Conservation (phyloP, 768 basidiomycete species). For the Dentipellis sp. region DNA sequence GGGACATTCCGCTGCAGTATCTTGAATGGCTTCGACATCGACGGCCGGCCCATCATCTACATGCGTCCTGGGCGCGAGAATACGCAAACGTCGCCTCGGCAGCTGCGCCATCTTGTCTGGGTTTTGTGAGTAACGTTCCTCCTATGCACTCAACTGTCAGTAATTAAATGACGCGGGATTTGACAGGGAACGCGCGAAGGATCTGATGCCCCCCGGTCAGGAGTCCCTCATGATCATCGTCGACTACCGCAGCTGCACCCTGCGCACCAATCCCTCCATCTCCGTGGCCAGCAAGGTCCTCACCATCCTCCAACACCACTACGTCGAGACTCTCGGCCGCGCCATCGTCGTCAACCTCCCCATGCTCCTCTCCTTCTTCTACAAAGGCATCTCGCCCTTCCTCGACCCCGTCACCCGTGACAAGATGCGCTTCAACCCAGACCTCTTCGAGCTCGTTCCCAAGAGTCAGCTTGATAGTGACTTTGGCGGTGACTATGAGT, state of each 20-base stretch:
- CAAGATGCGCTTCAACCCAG: constrained; percentile 91
- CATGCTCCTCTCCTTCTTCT: constrained; percentile 62
- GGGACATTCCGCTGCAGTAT: constrained; percentile 34
- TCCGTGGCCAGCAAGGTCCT: constrained; percentile 73
- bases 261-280: constrained; percentile 78
- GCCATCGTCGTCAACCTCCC: constrained; percentile 81
- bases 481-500: constrained; percentile 72
- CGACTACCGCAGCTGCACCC: constrained; percentile 76
- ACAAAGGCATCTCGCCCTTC: constrained; percentile 80
- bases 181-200: constrained; percentile 76
- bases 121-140: constrained; percentile 51
- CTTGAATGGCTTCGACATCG: constrained; percentile 76
- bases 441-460: constrained; percentile 68
- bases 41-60: constrained; percentile 82
- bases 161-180: not conserved
- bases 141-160: not conserved
- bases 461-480: constrained; percentile 69
- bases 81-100: constrained; percentile 66
- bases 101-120: constrained; percentile 82
- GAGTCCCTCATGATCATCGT: constrained; percentile 78
- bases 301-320: constrained; percentile 78
- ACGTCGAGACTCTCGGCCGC: constrained; percentile 80
- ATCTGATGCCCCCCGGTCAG: constrained; percentile 79
- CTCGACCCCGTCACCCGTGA: constrained; percentile 83
- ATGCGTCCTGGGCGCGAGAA: constrained; percentile 86